Base-by-base conservation (phyloP, 169 alveolate species). In the Babesia ovis region DNA sequence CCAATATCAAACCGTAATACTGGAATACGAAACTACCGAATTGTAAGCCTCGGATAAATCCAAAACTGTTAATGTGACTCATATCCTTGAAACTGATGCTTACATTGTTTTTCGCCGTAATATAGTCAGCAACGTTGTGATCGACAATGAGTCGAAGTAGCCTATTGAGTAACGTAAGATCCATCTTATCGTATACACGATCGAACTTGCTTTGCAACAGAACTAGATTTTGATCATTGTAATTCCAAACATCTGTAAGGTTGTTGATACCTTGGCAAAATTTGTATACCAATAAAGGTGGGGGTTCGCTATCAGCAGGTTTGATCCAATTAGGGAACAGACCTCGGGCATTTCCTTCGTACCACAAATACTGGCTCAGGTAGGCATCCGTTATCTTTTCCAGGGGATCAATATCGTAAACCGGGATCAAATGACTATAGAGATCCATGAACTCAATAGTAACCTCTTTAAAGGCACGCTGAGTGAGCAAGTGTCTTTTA, bases 361-460 rank as follows among this genome's bases (percentile, higher is more conserved):
- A 98, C 99, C 99, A 98, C 50, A 98, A 76, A 84, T 98, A 98
- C 90, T 98, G 98, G 80, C 97, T 99, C 68, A 98, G 83, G 90
- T 98, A 98, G n/a, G 99, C 99, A 88, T 98, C 99, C 4, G 99
- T 98, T 56, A 98, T 98, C 91, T 98, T 98, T 90, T 98, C 99
- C 60, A 98, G 90, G 18, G 99, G 99, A 70, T 98, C 99, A 3
- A 98, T 94, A 77, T 97, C 99, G 84, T 97, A 98, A n/a, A 97
- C 98, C 8, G 99, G 99, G 32, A 97, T 95, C 84, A 98, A 87
- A 83, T 98, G 99, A 25, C 98, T 91, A 88, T 97, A 98, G 43
- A 97, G 89, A 92, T 98, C 99, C 98, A 97, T 95, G 88, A 97
- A 97, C 86, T 98, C 99, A 39, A 98, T 93, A 20, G 97, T 85